phyloP scores from a whole-genome alignment of 225 moss, liverwort and hornwort genomes.

The Thuidium tamariscinum region DNA sequence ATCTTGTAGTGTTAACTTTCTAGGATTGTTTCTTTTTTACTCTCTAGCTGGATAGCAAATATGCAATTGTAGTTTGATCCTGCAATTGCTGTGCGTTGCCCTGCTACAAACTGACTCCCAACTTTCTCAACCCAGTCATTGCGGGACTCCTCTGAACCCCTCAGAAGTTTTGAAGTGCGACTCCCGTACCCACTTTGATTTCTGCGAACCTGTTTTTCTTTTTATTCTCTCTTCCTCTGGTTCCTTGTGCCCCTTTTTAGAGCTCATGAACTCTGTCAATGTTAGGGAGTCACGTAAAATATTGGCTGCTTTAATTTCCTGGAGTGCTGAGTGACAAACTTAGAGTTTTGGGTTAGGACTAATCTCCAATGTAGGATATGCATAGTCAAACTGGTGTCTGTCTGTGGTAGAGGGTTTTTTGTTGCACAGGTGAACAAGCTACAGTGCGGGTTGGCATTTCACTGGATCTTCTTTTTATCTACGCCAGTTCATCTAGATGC shows the following conservation, averaged over 20 bases:
- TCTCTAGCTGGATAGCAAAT: slow-evolving; percentile 27
- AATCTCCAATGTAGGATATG: slow-evolving; percentile 37
- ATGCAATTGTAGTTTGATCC: slow-evolving; percentile 9
- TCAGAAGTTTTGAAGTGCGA: slow-evolving; percentile 1
- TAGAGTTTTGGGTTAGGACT: slow-evolving; percentile 27
- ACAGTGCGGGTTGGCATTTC: slow-evolving; percentile 33
- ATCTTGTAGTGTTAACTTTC: slow-evolving; percentile 19
- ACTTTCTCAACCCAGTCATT: slow-evolving; percentile 11
- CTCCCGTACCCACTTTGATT: slow-evolving; percentile 2
- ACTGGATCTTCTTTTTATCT: slow-evolving; percentile 1
- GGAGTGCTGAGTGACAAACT: slow-evolving; percentile 3
- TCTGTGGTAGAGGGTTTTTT: slow-evolving; percentile 41
- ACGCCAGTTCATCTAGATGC: slow-evolving; percentile 2
- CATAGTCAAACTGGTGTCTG: slow-evolving; percentile 36
- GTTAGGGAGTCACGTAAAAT: neutral
- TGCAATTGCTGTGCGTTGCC: slow-evolving; percentile 15
- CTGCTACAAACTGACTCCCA: neutral
- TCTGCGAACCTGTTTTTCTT: neutral
- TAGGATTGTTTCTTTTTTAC: slow-evolving; percentile 3
- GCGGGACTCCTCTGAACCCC: neutral
- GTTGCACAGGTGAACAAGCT: slow-evolving; percentile 51
- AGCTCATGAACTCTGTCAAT: slow-evolving; percentile 6
- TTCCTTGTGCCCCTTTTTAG: neutral
- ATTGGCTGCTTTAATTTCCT: slow-evolving; percentile 11
- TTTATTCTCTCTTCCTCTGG: neutral